These are phyloP conservation scores for Xanthoparmelia taractica DNA, from an alignment of 495 filamentous ascomycete species.

Conservation along the genomic window DNA sequence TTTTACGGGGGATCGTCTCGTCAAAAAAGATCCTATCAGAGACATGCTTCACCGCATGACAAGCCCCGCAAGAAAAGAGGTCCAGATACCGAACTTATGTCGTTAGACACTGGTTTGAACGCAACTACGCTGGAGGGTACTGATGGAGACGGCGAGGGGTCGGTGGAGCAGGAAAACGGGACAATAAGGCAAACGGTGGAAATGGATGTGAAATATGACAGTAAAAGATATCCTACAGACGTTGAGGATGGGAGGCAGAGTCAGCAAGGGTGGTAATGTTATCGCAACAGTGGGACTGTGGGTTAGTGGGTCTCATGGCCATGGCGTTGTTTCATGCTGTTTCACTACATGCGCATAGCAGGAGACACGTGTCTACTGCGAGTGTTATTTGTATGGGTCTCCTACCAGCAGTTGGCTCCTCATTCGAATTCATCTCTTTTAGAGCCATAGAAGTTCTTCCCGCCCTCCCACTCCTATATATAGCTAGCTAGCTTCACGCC, in stretches of 20 bases:
- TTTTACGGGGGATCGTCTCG: neutral
- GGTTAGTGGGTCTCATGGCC: too few relatives aligned
- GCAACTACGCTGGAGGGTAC: neutral
- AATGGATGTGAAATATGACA: conserved; percentile 5
- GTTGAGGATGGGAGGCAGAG: neutral
- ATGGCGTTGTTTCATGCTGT: too few relatives aligned
- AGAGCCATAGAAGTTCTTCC: too few relatives aligned
- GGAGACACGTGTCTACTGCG: too few relatives aligned
- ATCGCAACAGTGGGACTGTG: too few relatives aligned
- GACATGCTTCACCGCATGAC: neutral
- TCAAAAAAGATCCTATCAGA: neutral
- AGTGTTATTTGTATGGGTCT: too few relatives aligned
- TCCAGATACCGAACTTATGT: neutral
- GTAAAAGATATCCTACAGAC: neutral
- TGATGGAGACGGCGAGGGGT: conserved; percentile 4
- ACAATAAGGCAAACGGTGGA: conserved; percentile 1
- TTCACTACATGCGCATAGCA: too few relatives aligned
- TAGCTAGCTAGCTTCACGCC: too few relatives aligned
- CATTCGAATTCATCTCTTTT: too few relatives aligned
- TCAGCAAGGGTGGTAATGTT: neutral
- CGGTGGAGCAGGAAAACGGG: neutral
- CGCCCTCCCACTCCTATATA: too few relatives aligned
- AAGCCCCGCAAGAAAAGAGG: neutral
- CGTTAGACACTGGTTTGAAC: neutral
- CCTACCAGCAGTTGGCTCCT: too few relatives aligned